Percentiles rank a stretch among this genome's conserved stretches.
phyloP scores from a whole-genome alignment of 345 rosid genomes.

The Citrus unshiu region DNA sequence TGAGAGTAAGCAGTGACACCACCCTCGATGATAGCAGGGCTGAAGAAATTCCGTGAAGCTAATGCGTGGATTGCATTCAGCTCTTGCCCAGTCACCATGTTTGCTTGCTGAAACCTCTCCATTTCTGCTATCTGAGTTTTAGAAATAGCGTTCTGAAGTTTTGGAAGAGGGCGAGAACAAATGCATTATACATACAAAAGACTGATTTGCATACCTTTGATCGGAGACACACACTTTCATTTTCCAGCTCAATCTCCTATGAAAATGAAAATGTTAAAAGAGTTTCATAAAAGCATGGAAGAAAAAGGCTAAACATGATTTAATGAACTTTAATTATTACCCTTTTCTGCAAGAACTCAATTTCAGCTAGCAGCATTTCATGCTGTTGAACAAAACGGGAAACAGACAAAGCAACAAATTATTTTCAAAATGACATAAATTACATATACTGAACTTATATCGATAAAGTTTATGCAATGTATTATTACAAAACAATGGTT shows the following conservation, averaged over 20 bases:
- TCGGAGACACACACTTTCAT: slow-evolving; percentile 74
- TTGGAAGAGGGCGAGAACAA: not conserved
- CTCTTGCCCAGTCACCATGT: slow-evolving; percentile 70
- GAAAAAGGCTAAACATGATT: not conserved
- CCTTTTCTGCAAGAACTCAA: slow-evolving; percentile 87
- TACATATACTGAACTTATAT: not conserved
- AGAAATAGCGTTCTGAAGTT: too few relatives aligned
- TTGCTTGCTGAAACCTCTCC: slow-evolving; percentile 77
- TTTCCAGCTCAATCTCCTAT: slow-evolving; percentile 90
- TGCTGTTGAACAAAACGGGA: slow-evolving; percentile 48
- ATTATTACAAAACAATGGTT: not conserved
- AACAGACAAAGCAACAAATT: not conserved
- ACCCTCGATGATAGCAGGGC: slow-evolving; percentile 45
- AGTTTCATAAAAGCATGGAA: not conserved
- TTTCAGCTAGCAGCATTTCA: slow-evolving; percentile 90
- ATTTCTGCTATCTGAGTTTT: slow-evolving; percentile 66
- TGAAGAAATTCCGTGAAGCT: slow-evolving; percentile 85
- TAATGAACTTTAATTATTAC: slow-evolving; percentile 27
- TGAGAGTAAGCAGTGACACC: slow-evolving; percentile 45
- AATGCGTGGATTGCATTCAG: slow-evolving; percentile 75
- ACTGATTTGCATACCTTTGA: slow-evolving; percentile 48
- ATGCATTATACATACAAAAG: not conserved
- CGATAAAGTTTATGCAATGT: not conserved
- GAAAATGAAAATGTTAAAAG: not conserved
- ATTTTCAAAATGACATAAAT: not conserved